These are phyloP conservation scores for Ceriops decandra DNA, from an alignment of 345 rosid genomes.

Conservation along the genomic window DNA sequence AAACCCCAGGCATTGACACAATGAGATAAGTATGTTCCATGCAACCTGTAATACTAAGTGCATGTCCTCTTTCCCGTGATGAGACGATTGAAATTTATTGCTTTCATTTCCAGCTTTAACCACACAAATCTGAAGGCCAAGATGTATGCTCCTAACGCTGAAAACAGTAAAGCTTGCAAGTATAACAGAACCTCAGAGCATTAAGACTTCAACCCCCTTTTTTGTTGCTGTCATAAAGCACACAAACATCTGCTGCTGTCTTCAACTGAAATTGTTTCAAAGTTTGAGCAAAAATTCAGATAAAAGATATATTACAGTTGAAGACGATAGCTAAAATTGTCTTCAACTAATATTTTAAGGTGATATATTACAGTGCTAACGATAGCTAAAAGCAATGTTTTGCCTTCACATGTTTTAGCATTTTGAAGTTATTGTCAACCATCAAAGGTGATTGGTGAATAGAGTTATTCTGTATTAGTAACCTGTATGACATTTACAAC, in stretches of 20 bases:
- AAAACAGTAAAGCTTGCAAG: too few relatives aligned
- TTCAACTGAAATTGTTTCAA: conserved; percentile 58
- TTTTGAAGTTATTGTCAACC: background rate
- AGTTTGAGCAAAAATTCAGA: conserved; percentile 9
- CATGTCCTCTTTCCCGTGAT: too few relatives aligned
- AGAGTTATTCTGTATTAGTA: conserved; percentile 11
- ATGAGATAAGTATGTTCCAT: too few relatives aligned
- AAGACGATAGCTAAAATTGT: too few relatives aligned
- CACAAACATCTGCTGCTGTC: conserved; percentile 91
- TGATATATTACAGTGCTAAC: background rate
- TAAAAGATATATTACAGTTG: too few relatives aligned
- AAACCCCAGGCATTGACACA: too few relatives aligned
- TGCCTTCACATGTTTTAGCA: background rate
- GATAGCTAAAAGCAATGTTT: background rate
- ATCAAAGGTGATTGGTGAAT: background rate
- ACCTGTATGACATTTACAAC: conserved; percentile 81
- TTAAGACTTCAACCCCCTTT: conserved; percentile 28
- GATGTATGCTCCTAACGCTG: too few relatives aligned
- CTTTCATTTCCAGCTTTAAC: too few relatives aligned
- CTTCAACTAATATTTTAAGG: background rate
- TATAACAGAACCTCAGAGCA: background rate
- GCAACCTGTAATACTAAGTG: too few relatives aligned
- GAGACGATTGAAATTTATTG: too few relatives aligned
- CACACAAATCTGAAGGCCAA: too few relatives aligned
- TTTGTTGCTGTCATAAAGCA: conserved; percentile 68